Conservation (phyloP, 345 rosid species). For the Orychophragmus violaceus region DNA sequence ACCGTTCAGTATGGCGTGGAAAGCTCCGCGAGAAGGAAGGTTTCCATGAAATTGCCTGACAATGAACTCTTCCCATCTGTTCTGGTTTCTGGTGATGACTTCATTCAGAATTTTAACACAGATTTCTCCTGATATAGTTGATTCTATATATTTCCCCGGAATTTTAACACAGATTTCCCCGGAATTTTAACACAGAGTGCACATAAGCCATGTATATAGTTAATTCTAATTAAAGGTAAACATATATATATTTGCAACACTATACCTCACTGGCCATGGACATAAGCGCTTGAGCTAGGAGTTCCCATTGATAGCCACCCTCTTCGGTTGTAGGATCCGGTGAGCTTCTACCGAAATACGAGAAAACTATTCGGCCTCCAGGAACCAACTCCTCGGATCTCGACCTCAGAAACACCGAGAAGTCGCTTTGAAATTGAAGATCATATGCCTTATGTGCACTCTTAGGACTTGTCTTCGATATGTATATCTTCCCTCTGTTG, state of each 20-base stretch:
- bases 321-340: slow-evolving; percentile 50
- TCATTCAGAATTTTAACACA: too few species aligned
- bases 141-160: too few species aligned
- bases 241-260: background rate
- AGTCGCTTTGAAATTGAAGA: slow-evolving; percentile 54
- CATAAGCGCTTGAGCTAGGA: slow-evolving; percentile 59
- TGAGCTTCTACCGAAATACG: slow-evolving; percentile 52
- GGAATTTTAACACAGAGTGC: too few species aligned
- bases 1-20: too few species aligned
- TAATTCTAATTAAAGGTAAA: slow-evolving; percentile 2
- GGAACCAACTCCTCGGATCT: slow-evolving; percentile 52
- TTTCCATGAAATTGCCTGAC: too few species aligned
- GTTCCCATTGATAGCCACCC: slow-evolving; percentile 58
- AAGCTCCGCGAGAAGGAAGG: too few species aligned
- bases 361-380: slow-evolving; percentile 73
- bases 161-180: too few species aligned
- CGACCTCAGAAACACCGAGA: slow-evolving; percentile 43
- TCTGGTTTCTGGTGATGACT: too few species aligned
- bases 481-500: slow-evolving; percentile 59
- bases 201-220: too few species aligned
- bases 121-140: too few species aligned
- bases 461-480: slow-evolving; percentile 62
- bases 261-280: slow-evolving; percentile 55
- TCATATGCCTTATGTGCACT: slow-evolving; percentile 49
- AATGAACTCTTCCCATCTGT: too few species aligned